Percentiles rank a stretch among this genome's conserved stretches.
Evolutionary conservation across 441 rosid species (phyloP).

Genomic region (Jatropha podagrica): DNA sequence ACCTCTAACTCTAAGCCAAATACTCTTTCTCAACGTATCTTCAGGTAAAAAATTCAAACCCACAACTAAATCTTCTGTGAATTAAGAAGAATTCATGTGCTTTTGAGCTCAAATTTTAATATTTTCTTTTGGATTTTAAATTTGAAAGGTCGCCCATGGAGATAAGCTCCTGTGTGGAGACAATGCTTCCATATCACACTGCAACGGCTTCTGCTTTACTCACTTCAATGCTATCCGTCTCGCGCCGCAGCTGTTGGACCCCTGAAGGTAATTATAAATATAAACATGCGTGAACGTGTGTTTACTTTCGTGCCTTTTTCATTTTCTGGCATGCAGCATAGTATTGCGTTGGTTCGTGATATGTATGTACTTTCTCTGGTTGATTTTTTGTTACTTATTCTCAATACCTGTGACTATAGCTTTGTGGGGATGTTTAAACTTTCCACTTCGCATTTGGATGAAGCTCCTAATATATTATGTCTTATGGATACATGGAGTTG

Average conservation of each 20-base stretch:
- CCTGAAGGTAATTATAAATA: constrained; percentile 57
- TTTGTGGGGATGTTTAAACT: not conserved
- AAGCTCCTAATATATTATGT: not conserved
- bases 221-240: constrained; percentile 77
- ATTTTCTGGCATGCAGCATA: not conserved
- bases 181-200: constrained; percentile 81
- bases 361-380: not conserved
- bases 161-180: constrained; percentile 69
- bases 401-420: not conserved
- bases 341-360: constrained; percentile 2
- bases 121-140: not conserved
- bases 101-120: not conserved
- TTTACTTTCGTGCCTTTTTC: too few species aligned
- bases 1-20: constrained; percentile 52
- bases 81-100: not conserved
- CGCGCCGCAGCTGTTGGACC: constrained; percentile 59
- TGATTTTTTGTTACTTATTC: not conserved
- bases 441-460: not conserved
- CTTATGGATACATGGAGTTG: not conserved
- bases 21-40: constrained; percentile 51
- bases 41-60: constrained; percentile 49
- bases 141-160: constrained; percentile 67
- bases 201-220: constrained; percentile 90
- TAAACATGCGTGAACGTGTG: not conserved
- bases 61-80: not conserved